These are phyloP conservation scores for Hymenoscyphus infarciens DNA, from an alignment of 2,329 filamentous ascomycete species.

Conservation along the genomic window DNA sequence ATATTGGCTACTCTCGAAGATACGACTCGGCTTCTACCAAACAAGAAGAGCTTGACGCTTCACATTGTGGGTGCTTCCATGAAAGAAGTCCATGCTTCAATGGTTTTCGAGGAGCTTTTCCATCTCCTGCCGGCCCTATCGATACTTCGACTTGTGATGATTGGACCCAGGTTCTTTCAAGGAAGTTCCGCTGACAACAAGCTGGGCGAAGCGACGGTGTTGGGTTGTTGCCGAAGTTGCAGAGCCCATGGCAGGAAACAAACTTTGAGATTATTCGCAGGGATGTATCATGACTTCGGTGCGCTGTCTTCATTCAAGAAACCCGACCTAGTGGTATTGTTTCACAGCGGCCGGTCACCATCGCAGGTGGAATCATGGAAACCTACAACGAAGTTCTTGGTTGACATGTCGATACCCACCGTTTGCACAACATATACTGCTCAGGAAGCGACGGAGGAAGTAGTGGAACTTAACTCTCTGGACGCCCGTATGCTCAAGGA, in stretches of 20 bases:
- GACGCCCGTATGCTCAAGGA: not conserved
- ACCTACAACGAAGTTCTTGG: constrained; percentile 1
- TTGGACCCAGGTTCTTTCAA: not conserved
- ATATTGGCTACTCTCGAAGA: constrained; percentile 1
- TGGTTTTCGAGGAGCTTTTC: not conserved
- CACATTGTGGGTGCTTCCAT: not conserved
- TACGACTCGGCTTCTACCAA: not conserved
- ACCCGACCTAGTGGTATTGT: constrained; percentile 2
- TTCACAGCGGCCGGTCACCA: not conserved
- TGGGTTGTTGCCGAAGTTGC: not conserved
- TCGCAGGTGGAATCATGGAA: not conserved
- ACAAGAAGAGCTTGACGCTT: not conserved
- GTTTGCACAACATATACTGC: constrained; percentile 4
- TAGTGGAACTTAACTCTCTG: not conserved
- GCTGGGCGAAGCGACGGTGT: not conserved
- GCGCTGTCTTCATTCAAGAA: not conserved
- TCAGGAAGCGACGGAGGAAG: not conserved
- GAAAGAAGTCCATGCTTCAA: not conserved
- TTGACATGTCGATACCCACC: not conserved
- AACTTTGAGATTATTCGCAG: not conserved
- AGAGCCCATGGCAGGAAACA: not conserved
- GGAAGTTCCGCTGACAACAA: not conserved
- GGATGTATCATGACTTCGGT: not conserved
- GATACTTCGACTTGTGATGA: not conserved
- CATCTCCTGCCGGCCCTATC: not conserved